Percentiles rank a stretch among this genome's conserved stretches.
These are phyloP conservation scores for Nannizzia gypsea DNA, from an alignment of 2,329 filamentous ascomycete species.

Conservation along the genomic window DNA sequence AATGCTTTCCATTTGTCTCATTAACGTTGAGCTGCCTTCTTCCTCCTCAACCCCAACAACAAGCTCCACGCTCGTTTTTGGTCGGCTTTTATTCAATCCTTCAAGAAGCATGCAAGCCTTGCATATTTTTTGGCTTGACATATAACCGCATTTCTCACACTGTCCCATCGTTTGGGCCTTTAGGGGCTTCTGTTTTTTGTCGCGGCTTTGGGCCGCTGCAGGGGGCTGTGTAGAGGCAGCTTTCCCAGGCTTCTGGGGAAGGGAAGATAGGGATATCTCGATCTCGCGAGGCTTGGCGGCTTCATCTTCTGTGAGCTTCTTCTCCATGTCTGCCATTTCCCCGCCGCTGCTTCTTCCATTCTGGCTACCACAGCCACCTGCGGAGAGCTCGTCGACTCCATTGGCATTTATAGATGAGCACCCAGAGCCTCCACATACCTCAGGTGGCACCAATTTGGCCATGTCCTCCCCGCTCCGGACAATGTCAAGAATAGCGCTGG, in stretches of 20 bases:
- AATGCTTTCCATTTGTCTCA: slow-evolving; percentile 39
- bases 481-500: slow-evolving; percentile 89
- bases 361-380: slow-evolving; percentile 63
- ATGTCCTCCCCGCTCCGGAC: slow-evolving; percentile 94
- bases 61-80: slow-evolving; percentile 36
- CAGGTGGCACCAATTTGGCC: slow-evolving; percentile 66
- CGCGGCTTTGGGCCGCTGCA: slow-evolving; percentile 15
- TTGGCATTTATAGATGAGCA: slow-evolving; percentile 20
- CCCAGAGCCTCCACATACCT: slow-evolving; percentile 31
- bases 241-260: slow-evolving; percentile 7
- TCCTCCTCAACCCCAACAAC: slow-evolving; percentile 36
- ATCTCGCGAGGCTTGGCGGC: slow-evolving; percentile 50
- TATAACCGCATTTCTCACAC: slow-evolving; percentile 82
- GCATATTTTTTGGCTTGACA: slow-evolving; percentile 87
- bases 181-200: slow-evolving; percentile 42
- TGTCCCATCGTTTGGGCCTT: slow-evolving; percentile 50
- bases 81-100: slow-evolving; percentile 65
- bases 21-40: slow-evolving; percentile 41
- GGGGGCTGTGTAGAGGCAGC: slow-evolving; percentile 9
- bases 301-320: slow-evolving; percentile 54
- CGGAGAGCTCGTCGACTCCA: slow-evolving; percentile 41
- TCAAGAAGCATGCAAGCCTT: slow-evolving; percentile 88
- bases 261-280: slow-evolving; percentile 44
- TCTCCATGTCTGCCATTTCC: slow-evolving; percentile 76
- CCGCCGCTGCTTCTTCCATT: slow-evolving; percentile 56